These are phyloP conservation scores for Jasminum sambac DNA, from an alignment of 257 asterid genomes.

Conservation along the genomic window DNA sequence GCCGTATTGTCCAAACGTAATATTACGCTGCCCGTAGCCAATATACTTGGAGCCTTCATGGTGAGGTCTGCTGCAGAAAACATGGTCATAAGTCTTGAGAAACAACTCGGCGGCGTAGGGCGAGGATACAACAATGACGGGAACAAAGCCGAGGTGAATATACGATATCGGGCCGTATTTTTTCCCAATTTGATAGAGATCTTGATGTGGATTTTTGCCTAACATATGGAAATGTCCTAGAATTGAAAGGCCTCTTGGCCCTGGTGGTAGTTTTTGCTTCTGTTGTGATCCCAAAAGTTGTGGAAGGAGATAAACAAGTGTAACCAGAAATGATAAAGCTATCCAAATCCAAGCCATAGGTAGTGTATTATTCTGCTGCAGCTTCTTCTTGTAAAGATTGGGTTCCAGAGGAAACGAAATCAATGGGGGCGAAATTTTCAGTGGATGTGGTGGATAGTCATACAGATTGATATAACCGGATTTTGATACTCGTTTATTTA, in stretches of 20 bases:
- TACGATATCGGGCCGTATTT: constrained; percentile 46
- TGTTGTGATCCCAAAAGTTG: background rate
- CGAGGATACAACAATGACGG: constrained; percentile 30
- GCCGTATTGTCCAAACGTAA: constrained; percentile 26
- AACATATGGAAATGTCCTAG: constrained; percentile 43
- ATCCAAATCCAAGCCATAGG: constrained; percentile 34
- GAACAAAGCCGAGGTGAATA: constrained; percentile 34
- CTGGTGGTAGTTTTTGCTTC: constrained; percentile 23
- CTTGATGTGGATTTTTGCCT: constrained; percentile 40
- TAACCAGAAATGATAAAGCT: background rate
- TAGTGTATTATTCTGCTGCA: too few species aligned
- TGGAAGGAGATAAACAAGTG: constrained; percentile 20
- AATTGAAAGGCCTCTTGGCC: constrained; percentile 38
- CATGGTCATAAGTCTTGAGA: constrained; percentile 43
- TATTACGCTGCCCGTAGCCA: constrained; percentile 21
- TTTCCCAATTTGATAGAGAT: constrained; percentile 24
- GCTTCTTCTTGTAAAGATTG: too few species aligned
- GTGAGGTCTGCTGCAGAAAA: constrained; percentile 35
- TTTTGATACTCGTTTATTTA: too few species aligned
- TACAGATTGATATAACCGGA: too few species aligned
- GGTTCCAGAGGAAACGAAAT: too few species aligned
- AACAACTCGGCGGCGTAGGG: constrained; percentile 34
- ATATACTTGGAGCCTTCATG: constrained; percentile 9
- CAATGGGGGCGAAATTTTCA: too few species aligned
- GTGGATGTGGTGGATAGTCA: too few species aligned